These are phyloP conservation scores for Centaurea solstitialis DNA, from an alignment of 129 eudicot species.

Conservation along the genomic window DNA sequence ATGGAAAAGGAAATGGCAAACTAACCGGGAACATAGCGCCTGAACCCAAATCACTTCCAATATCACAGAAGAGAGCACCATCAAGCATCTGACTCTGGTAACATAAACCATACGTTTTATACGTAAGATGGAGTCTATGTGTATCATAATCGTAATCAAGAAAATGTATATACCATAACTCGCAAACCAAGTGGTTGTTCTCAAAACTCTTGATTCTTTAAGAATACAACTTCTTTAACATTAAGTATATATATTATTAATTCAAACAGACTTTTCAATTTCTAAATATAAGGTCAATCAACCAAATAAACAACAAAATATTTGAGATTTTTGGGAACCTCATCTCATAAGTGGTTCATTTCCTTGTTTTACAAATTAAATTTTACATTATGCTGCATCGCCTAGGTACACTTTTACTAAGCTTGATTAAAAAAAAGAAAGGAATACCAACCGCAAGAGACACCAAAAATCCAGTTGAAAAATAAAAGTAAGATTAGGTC, in stretches of 20 bases:
- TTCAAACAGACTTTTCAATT: too few relatives aligned
- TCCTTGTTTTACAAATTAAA: too few relatives aligned
- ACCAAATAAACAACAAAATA: too few relatives aligned
- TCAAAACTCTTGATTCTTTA: too few relatives aligned
- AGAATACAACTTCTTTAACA: not conserved
- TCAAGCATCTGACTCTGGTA: conserved; percentile 71
- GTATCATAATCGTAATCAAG: not conserved
- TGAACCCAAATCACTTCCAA: conserved; percentile 91
- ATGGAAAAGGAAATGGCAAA: not conserved
- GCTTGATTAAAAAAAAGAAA: not conserved
- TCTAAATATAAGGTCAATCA: too few relatives aligned
- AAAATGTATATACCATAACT: not conserved
- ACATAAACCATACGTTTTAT: conserved; percentile 4
- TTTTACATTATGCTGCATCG: too few relatives aligned
- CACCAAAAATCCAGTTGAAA: not conserved
- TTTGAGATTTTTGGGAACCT: too few relatives aligned
- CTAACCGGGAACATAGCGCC: conserved; percentile 97
- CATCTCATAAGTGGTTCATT: too few relatives aligned
- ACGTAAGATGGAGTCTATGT: not conserved
- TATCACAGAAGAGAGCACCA: conserved; percentile 81
- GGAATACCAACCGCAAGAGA: not conserved
- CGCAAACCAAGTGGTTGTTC: not conserved
- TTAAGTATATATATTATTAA: not conserved
- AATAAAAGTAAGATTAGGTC: not conserved
- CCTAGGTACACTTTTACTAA: too few relatives aligned